Evolutionary conservation across 2,329 filamentous ascomycete species (phyloP), one percentile per base, ranked within the genome.

Genomic region (Cordyceps javanica): DNA sequence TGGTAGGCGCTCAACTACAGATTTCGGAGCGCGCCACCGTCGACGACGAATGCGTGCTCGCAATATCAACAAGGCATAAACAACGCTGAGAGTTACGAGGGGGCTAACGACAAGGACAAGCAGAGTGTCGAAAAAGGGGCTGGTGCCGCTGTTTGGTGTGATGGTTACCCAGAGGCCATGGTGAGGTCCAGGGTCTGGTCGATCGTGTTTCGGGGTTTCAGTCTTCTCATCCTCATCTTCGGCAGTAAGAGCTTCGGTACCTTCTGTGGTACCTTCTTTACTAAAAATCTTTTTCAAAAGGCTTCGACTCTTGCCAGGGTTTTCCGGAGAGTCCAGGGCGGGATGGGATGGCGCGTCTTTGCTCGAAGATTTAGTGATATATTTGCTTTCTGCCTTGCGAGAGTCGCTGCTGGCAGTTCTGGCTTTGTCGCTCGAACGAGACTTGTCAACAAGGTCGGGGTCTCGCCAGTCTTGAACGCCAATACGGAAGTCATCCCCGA

Each of bases 51-150:
- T 95, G 60, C 92, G 88, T 48, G 92, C 92, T 56, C 94, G 87
- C 38, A 97, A 77, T 41, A 97, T 82, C 5, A 97, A 80, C 11
- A 97, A 80, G 13, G 90, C 88, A 68, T 97, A 97, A 2, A 99
- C 93, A 5, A 97, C 87, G 3, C 91, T 95, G 66, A 99, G 74
- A 1, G 94, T 97, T 54, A 97, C 87, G 14, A 99, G 75, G 8
- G 94, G 94, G 67, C 92, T 97, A 55, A 97, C 86, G 32, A 99
- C 91, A n/a, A 99, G 78, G 9, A 99, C 91, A n/a, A 97, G 79
- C 3, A 99, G 81, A 0, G 93, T 97, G 69, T 99, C 94, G 64
- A 97, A 92, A 75, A 99, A 96, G 0, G 94, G 92, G 64, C 88
- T 95, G 5, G 89, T 88, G 62, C 91, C 93, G 71, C 85, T 93